A percentile compares a stretch with the other conserved stretches of the same genome.
Conservation (phyloP, 2,329 filamentous ascomycete genomes). For the Phaeosphaeria sp. region DNA sequence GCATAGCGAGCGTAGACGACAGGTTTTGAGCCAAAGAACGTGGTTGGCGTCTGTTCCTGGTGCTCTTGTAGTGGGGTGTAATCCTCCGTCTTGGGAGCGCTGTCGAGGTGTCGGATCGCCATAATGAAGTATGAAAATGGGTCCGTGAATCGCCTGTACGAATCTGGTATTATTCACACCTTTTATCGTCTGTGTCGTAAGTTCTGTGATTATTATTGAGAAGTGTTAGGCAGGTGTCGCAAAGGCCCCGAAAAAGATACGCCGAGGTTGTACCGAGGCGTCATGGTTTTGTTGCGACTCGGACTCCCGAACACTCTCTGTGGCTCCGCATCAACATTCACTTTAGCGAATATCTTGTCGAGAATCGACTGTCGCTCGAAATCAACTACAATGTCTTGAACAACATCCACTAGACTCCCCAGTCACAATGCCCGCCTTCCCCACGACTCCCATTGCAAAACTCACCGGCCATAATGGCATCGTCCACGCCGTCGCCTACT, state of each 20-base stretch:
- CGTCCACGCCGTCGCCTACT: constrained; percentile 60
- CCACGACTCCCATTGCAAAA: constrained; percentile 48
- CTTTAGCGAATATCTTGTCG: neutral
- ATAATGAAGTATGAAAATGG: constrained; percentile 23
- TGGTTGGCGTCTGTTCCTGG: constrained; percentile 73
- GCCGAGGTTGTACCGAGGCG: constrained; percentile 20
- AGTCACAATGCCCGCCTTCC: constrained; percentile 46
- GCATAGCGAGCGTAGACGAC: constrained; percentile 70
- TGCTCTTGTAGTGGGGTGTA: constrained; percentile 73
- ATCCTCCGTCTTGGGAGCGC: constrained; percentile 62
- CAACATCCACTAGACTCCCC: neutral
- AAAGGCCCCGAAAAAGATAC: constrained; percentile 22
- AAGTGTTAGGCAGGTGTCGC: constrained; percentile 9
- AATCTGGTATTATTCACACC: neutral
- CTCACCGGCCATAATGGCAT: constrained; percentile 53
- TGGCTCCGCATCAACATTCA: neutral
- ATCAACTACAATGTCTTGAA: constrained; percentile 28
- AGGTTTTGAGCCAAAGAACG: constrained; percentile 74
- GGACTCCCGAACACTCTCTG: neutral
- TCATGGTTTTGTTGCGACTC: constrained; percentile 30
- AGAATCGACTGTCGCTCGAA: neutral
- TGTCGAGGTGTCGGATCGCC: constrained; percentile 59
- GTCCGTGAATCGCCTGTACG: neutral
- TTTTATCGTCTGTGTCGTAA: neutral
- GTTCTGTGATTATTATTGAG: constrained; percentile 1